Evolutionary conservation across 192 early-diverging fungal genomes (phyloP), one percentile per base, ranked within the genome.

Genomic region (Coemansia sp.): DNA sequence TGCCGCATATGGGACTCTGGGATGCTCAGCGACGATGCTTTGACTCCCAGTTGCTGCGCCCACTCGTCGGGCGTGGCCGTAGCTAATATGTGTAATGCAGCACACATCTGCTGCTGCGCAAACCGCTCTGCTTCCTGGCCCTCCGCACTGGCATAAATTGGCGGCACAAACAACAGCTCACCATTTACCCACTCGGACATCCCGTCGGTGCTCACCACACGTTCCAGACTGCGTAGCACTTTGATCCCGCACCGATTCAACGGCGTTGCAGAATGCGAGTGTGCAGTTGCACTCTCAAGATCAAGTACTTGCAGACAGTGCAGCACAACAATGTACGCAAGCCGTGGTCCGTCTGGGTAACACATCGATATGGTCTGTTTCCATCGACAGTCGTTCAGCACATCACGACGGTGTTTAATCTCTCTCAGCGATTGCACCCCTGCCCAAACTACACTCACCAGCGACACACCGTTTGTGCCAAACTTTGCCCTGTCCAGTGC

Each of bases 1-100:
- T 42, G 37, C 14, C 64, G 76, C 76, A 79, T 79, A 52, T 79
- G 67, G 11, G 11, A 26, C 24, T 56, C 58, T 0, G 76, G 40
- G 8, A 67, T 55, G 21, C 7, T 10, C 37, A 66, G 21, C 21
- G 21, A 0, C 21, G 21, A 31, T 3, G 18, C 57, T 11, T 50
- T 42, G 7, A 70, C n/a, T 8, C 67, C 67, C 10, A 79, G 61
- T 23, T 56, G 56, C 28, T 20, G 55, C 12, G 47, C 34, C 52
- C 56, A 73, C 5, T 38, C 57, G 0, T 44, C 46, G 12, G 20
- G 37, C 5, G 50, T 18, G 25, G 46, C 44, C 6, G 7, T 56
- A 25, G 46, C 56, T 14, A 79, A 40, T 2, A 79, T 11, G 7
- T 14, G 25, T 4, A 79, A 21, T 3, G 67, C 71, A 6, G n/a